Conservation (phyloP, 148 eudicot species). For the Cornus controversa region DNA sequence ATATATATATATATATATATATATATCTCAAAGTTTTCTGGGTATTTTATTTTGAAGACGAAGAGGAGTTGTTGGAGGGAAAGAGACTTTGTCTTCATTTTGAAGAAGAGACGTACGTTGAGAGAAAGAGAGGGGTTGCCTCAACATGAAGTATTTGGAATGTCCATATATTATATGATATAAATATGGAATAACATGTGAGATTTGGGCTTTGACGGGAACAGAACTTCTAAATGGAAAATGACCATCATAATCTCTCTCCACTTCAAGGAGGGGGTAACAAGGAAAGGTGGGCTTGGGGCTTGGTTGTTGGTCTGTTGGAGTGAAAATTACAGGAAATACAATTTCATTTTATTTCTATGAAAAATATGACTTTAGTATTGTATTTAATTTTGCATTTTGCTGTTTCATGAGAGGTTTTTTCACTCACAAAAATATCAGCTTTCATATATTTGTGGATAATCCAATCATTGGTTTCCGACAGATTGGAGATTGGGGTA, state of each 20-base stretch:
- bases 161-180: not conserved
- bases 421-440: too few species aligned
- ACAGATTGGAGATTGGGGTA: too few species aligned
- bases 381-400: too few species aligned
- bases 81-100: slow-evolving; percentile 37
- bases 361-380: too few species aligned
- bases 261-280: not conserved
- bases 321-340: not conserved
- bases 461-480: too few species aligned
- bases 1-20: not conserved
- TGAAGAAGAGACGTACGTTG: slow-evolving; percentile 18
- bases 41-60: not conserved
- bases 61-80: slow-evolving; percentile 39
- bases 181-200: not conserved
- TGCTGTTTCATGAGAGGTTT: too few species aligned
- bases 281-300: not conserved
- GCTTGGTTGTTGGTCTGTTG: not conserved
- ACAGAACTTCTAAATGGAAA: not conserved
- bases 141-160: slow-evolving; percentile 18
- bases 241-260: not conserved
- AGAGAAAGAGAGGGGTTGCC: slow-evolving; percentile 39
- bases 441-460: too few species aligned
- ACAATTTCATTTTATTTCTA: not conserved
- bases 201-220: not conserved
- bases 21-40: too few species aligned